Percentiles rank a stretch among this genome's conserved stretches.
These are phyloP conservation scores for Trametopsis cervina DNA, from an alignment of 768 basidiomycete genomes.

Conservation along the genomic window DNA sequence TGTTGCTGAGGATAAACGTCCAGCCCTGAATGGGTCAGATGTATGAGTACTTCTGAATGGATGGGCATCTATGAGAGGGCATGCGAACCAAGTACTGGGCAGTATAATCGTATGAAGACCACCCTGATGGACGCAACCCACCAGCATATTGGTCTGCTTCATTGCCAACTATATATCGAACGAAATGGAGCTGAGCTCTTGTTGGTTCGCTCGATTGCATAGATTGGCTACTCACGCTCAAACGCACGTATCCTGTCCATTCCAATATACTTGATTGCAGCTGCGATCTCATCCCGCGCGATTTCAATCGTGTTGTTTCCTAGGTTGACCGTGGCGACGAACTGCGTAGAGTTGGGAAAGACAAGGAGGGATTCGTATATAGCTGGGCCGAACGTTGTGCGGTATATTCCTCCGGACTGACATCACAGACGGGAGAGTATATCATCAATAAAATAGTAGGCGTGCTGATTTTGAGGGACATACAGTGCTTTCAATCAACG, in stretches of 20 bases:
- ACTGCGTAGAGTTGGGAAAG: conserved; percentile 19
- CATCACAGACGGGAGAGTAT: no score
- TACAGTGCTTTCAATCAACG: conserved; percentile 20
- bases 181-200: not conserved
- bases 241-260: conserved; percentile 20
- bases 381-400: conserved; percentile 23
- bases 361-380: conserved; percentile 22
- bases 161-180: conserved; percentile 19
- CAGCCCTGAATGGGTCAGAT: conserved; percentile 17
- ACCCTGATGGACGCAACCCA: conserved; percentile 14
- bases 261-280: conserved; percentile 20
- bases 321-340: conserved; percentile 24
- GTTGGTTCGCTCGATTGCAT: no score
- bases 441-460: not conserved
- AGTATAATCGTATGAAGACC: conserved; percentile 20
- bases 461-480: conserved; percentile 1
- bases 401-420: conserved; percentile 24
- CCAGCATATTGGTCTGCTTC: conserved; percentile 24
- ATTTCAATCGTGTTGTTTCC: conserved; percentile 24
- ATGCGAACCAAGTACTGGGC: conserved; percentile 16
- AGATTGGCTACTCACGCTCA: conserved; percentile 24
- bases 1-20: conserved; percentile 17
- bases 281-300: conserved; percentile 20
- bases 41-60: not conserved
- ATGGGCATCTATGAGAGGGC: not conserved